Conservation (phyloP, 2,329 filamentous ascomycete species). For the Colletotrichum karsti region DNA sequence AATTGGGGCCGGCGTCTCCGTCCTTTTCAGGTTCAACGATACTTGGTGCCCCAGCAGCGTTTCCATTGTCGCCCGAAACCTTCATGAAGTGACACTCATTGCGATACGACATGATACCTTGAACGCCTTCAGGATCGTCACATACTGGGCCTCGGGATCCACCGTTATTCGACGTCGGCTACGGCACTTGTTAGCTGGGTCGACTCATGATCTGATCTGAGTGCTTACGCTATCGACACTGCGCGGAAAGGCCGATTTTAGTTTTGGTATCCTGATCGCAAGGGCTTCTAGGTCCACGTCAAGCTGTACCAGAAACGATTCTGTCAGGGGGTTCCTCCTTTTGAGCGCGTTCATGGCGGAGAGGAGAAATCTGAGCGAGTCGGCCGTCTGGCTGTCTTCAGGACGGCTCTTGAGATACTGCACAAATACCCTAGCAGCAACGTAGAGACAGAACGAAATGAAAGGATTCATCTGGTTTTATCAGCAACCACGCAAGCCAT, state of each 20-base stretch:
- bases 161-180: constrained; percentile 38
- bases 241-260: constrained; percentile 63
- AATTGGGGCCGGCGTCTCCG: constrained; percentile 30
- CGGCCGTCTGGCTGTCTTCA: constrained; percentile 79
- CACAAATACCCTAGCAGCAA: constrained; percentile 93
- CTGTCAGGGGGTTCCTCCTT: constrained; percentile 86
- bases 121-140: constrained; percentile 38
- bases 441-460: constrained; percentile 93
- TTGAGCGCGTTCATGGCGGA: constrained; percentile 92
- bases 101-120: constrained; percentile 53
- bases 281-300: constrained; percentile 89
- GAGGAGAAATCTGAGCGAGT: constrained; percentile 89
- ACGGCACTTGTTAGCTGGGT: constrained; percentile 31
- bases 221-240: constrained; percentile 59
- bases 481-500: constrained; percentile 31
- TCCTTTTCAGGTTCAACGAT: constrained; percentile 47
- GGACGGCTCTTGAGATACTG: constrained; percentile 96
- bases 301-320: constrained; percentile 92
- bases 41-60: constrained; percentile 47
- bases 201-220: background rate
- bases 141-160: constrained; percentile 36
- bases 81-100: constrained; percentile 56
- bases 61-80: constrained; percentile 47
- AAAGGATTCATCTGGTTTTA: constrained; percentile 86
- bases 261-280: constrained; percentile 67